phyloP scores from a whole-genome alignment of 2,329 filamentous ascomycete species.

The Venturia oleaginea region DNA sequence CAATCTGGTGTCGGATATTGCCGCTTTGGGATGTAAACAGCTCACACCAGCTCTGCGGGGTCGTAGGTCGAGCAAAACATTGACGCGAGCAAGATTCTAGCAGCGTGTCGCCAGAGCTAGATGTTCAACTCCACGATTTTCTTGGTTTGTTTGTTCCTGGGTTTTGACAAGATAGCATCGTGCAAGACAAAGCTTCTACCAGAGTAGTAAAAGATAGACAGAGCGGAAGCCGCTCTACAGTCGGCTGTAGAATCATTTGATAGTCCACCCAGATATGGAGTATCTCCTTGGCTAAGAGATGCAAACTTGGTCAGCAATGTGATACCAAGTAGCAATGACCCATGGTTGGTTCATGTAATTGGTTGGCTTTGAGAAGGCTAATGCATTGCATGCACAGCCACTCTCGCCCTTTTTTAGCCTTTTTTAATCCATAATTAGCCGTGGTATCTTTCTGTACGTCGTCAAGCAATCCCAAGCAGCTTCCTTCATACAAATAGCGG shows the following conservation, averaged over 20 bases:
- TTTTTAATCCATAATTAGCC: background rate
- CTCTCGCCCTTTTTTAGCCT: background rate
- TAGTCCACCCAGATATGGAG: background rate
- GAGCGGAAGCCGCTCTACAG: background rate
- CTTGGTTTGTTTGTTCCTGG: background rate
- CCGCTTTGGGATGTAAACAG: background rate
- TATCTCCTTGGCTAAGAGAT: background rate
- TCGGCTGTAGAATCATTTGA: background rate
- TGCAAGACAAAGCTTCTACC: background rate
- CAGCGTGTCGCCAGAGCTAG: too few species aligned
- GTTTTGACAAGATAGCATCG: background rate
- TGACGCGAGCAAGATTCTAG: too few species aligned
- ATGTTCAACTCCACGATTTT: background rate
- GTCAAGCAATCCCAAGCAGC: background rate
- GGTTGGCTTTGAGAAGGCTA: background rate
- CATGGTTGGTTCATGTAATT: background rate
- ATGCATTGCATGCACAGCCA: background rate
- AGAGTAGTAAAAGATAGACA: background rate
- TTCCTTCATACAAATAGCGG: background rate
- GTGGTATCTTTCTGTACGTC: background rate
- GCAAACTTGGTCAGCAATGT: conserved; percentile 3
- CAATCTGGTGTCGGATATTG: background rate
- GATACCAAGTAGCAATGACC: background rate
- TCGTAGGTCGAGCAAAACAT: background rate
- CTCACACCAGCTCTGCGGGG: background rate